Conservation (phyloP, 371 early-diverging fungal species). For the Apophysomyces sp. region DNA sequence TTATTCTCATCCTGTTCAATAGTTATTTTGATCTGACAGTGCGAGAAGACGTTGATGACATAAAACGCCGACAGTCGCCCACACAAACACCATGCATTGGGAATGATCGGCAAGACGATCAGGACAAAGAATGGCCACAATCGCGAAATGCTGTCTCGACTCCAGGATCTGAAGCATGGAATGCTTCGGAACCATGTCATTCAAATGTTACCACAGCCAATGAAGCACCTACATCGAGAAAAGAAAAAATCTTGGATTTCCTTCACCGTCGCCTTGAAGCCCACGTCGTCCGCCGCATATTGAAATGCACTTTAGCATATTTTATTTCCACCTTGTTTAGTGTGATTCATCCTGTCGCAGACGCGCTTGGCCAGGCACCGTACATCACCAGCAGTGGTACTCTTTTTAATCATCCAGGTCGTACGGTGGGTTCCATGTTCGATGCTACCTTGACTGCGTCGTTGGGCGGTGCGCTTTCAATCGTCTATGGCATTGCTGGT, state of each 20-base stretch:
- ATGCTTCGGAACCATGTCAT: background rate
- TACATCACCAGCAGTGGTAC: conserved; percentile 24
- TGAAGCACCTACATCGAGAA: background rate
- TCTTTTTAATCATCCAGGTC: conserved; percentile 51
- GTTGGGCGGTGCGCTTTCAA: conserved; percentile 36
- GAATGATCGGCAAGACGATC: background rate
- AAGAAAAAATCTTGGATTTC: conserved; percentile 1
- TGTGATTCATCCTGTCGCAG: conserved; percentile 17
- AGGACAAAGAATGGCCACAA: background rate
- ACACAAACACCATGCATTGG: background rate
- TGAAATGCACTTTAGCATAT: conserved; percentile 25
- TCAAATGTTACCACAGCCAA: background rate
- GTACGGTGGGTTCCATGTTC: conserved; percentile 50
- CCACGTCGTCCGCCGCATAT: conserved; percentile 27
- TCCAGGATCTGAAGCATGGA: background rate
- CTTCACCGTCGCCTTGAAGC: conserved; percentile 16
- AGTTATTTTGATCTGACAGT: background rate
- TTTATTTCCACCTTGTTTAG: conserved; percentile 19
- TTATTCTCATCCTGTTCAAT: background rate
- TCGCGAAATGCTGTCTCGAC: background rate
- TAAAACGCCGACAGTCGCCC: background rate
- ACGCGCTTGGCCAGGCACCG: conserved; percentile 17
- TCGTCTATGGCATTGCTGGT: conserved; percentile 38
- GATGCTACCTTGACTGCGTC: conserved; percentile 48
- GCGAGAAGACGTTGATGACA: background rate